phyloP scores from a whole-genome alignment of 768 basidiomycete species.

The Phaeotremella skinneri region DNA sequence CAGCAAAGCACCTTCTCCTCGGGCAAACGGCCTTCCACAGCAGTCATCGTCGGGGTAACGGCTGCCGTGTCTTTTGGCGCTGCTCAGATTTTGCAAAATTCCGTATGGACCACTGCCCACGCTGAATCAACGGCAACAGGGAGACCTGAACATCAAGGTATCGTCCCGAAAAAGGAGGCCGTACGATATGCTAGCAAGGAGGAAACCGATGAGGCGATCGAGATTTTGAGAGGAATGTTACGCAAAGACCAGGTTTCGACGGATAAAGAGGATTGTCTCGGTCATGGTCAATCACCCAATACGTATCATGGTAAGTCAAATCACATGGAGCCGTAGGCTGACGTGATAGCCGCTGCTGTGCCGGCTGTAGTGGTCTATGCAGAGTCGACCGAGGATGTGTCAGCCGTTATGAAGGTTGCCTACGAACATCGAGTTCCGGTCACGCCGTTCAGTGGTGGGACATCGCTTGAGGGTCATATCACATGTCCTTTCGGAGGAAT shows the following conservation, averaged over 20 bases:
- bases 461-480: constrained; percentile 81
- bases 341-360: constrained; percentile 18
- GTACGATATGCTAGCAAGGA: constrained; percentile 10
- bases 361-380: constrained; percentile 32
- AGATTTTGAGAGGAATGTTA: constrained; percentile 15
- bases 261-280: constrained; percentile 23
- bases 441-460: constrained; percentile 76
- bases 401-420: constrained; percentile 72
- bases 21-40: background rate
- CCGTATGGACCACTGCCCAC: background rate
- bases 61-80: background rate
- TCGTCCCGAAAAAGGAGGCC: constrained; percentile 2
- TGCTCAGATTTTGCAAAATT: background rate
- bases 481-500: constrained; percentile 67
- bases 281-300: constrained; percentile 27
- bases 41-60: background rate
- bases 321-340: background rate
- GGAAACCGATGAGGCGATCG: constrained; percentile 14
- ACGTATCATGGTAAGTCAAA: constrained; percentile 28
- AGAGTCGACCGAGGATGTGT: constrained; percentile 70
- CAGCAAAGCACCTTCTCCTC: background rate
- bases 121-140: background rate
- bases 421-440: constrained; percentile 70
- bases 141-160: background rate
- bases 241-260: constrained; percentile 24